phyloP scores from a whole-genome alignment of 2,329 filamentous ascomycete genomes.

The Alternaria consortialis region DNA sequence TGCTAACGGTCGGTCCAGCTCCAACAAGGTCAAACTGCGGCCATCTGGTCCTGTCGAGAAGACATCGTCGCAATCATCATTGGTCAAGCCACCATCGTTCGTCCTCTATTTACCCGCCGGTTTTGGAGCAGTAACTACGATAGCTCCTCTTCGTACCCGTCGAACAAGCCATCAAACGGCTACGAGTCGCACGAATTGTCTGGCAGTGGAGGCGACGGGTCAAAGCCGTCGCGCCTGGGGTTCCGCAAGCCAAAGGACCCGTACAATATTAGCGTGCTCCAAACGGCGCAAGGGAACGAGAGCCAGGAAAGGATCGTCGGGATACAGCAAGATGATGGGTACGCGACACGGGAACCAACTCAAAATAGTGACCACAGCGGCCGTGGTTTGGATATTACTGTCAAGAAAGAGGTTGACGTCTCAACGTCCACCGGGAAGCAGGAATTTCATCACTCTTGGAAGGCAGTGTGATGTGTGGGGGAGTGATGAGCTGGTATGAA shows the following conservation, averaged over 20 bases:
- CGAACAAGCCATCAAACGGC: constrained; percentile 9
- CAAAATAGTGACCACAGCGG: background rate
- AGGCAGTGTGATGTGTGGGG: background rate
- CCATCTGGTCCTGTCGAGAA: constrained; percentile 54
- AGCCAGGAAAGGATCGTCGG: constrained; percentile 26
- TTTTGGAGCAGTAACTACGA: constrained; percentile 17
- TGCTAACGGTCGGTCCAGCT: constrained; percentile 6
- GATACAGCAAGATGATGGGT: background rate
- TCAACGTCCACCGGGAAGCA: background rate
- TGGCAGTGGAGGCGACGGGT: background rate
- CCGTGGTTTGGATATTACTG: background rate
- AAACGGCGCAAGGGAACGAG: constrained; percentile 19
- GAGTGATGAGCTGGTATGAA: background rate
- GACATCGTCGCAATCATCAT: constrained; percentile 53
- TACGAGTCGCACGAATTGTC: constrained; percentile 17
- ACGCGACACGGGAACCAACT: background rate
- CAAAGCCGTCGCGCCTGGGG: constrained; percentile 6
- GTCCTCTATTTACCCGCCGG: constrained; percentile 31
- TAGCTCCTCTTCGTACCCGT: constrained; percentile 11
- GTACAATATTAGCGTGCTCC: constrained; percentile 22
- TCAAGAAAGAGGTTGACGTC: constrained; percentile 6
- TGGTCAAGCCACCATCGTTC: constrained; percentile 50
- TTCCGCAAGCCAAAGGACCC: constrained; percentile 23
- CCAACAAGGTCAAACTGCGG: constrained; percentile 28
- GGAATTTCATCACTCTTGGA: background rate